phyloP scores from a whole-genome alignment of 2,329 filamentous ascomycete species.

The Sphaerulina vaccinii region DNA sequence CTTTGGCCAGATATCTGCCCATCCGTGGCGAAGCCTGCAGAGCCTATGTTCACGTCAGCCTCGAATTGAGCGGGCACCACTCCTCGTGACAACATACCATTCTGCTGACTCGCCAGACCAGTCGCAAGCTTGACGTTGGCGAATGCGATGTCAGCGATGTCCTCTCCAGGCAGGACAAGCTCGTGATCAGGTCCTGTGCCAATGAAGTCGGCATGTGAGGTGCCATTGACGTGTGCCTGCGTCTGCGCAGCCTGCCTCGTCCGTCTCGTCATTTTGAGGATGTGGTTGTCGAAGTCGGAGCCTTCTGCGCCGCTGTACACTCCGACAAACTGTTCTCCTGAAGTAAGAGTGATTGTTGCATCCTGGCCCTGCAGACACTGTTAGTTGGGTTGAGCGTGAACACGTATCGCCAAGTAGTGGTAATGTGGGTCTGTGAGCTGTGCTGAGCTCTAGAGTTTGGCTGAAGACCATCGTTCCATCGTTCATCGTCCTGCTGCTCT shows the following conservation, averaged over 20 bases:
- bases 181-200: constrained; percentile 50
- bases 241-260: constrained; percentile 41
- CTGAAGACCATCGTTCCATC: too few relatives aligned
- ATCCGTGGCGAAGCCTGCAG: constrained; percentile 77
- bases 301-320: constrained; percentile 58
- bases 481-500: too few relatives aligned
- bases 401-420: neutral
- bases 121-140: constrained; percentile 54
- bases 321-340: constrained; percentile 61
- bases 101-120: constrained; percentile 52
- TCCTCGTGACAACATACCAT: constrained; percentile 49
- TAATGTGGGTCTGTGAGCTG: too few relatives aligned
- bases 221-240: constrained; percentile 51
- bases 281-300: constrained; percentile 50
- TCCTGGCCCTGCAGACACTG: constrained; percentile 52
- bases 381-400: constrained; percentile 35
- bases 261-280: constrained; percentile 66
- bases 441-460: too few relatives aligned
- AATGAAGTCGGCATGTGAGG: constrained; percentile 40
- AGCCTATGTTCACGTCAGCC: constrained; percentile 51
- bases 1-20: constrained; percentile 75
- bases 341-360: constrained; percentile 57
- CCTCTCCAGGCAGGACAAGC: constrained; percentile 63
- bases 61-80: neutral
- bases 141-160: constrained; percentile 58